Evolutionary conservation across 1,284 basidiomycete species (phyloP), one percentile per base, ranked within the genome.

Genomic region (Microbotryum violaceum): DNA sequence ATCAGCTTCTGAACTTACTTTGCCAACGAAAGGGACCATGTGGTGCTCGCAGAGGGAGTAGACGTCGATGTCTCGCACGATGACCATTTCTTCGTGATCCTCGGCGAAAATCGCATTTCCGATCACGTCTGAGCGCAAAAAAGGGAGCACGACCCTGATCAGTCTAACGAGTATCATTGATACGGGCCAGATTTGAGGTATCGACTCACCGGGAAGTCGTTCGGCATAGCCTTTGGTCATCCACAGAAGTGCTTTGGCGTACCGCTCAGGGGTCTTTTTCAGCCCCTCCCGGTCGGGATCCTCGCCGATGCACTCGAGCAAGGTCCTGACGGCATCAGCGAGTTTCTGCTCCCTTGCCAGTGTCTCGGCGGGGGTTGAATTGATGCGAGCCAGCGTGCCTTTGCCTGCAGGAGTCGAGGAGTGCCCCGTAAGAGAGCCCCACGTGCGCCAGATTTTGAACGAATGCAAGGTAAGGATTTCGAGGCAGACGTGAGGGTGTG

Each of bases 141-240:
- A 7, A 9, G n/a, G 42, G 7, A 1, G 46, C 31, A 31, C 9
- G 8, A 25, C 20, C 6, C 14, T 2, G 2, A 29, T 56, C 49
- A 53, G 59, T 20, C 12, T 20, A 18, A 42, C n/a, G 33, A 25
- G 4, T 46, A n/a, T 37, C 18, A 14, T 8, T 12, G 6, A 18
- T n/a, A 16, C 23, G 1, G 18, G 37, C 48, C n/a, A 53, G 42
- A 57, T 57, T 60, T 47, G 55, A 49, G 68, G 70, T 64, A 52
- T 21, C 49, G 33, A 69, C 75, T 56, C 25, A 90, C 91, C 89
- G 77, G 85, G 83, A 66, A 99, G 77, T 67, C 89, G 83, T 76
- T 97, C 93, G 75, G 97, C 96, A 77, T 99, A 99, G 4, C 96
- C 96, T 73, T 88, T 87, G 44, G 96, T 98, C 93, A 98, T 97